Evolutionary conservation across 176 grass and related monocot species (phyloP), one percentile per base, ranked within the genome.

Genomic region (Ampelocalamus luodianensis): DNA sequence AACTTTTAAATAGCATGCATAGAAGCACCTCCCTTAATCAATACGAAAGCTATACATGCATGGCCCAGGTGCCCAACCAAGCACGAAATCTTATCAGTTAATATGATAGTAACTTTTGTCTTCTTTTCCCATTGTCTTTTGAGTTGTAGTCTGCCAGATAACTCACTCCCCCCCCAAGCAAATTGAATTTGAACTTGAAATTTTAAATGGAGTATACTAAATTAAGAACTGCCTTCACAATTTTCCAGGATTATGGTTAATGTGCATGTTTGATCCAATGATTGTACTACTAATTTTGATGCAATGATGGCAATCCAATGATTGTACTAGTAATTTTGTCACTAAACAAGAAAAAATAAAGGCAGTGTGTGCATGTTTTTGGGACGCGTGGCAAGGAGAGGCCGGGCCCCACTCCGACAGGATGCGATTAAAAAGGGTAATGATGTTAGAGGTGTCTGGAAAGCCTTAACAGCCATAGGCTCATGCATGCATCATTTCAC

Each of bases 371-470:
- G 51, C 29, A 80, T 58, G 8, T 29, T 1, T 10, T 50, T 26
- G 71, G 29, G 63, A 65, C 59, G 34, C 56, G 70, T 74, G 81
- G 44, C 60, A 2, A n/a, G 22, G 32, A 18, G 32, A 79, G 4
- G 16, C 77, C 15, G 42, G 40, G 58, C 39, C 23, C 49, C 4
- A 3, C 4, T 64, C 58, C 3, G 44, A 53, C 58, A 40, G 13
- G 60, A 84, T 38, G 60, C 13, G 82, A 65, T 34, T 56, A 66
- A 23, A 39, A 8, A 63, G 32, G 56, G 42, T 3, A 38, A 40
- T 54, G 71, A 84, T 76, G 82, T 44, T n/a, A 70, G 70, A 76
- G 45, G 14, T 0, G 9, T 65, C 71, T 50, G 44, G 81, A 83
- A 38, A 34, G 8, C 6, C 6, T 1, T 48, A 6, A 10, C 24